phyloP scores from a whole-genome alignment of 495 filamentous ascomycete genomes.

The Pyronema domesticum region DNA sequence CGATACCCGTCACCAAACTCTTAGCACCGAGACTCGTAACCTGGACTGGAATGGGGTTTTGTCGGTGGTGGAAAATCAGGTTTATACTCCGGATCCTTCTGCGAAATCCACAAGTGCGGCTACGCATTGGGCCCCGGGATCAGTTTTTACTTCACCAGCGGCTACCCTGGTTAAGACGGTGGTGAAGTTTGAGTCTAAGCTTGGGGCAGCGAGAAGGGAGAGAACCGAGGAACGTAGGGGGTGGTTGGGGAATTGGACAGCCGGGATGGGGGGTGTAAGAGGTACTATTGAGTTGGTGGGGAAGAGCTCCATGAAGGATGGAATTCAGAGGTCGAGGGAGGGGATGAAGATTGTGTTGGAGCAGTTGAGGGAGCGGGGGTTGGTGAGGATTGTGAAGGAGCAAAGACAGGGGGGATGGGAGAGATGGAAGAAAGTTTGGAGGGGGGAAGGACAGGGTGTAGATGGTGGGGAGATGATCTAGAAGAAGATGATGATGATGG shows the following conservation, averaged over 20 bases:
- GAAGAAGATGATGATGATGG: too few relatives aligned
- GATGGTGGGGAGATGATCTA: background rate
- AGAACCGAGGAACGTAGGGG: slow-evolving; percentile 40
- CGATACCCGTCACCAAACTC: slow-evolving; percentile 76
- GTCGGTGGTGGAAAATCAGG: slow-evolving; percentile 77
- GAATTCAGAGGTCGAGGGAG: slow-evolving; percentile 71
- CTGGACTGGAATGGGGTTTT: slow-evolving; percentile 84
- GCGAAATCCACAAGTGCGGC: slow-evolving; percentile 3
- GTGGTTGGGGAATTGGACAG: slow-evolving; percentile 45
- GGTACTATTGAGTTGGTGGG: slow-evolving; percentile 80
- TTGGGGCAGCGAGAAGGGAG: slow-evolving; percentile 30
- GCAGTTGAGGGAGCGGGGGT: slow-evolving; percentile 60
- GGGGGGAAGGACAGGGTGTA: slow-evolving; percentile 10
- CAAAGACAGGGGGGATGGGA: slow-evolving; percentile 23
- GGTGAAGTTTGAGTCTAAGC: slow-evolving; percentile 66
- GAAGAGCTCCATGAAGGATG: slow-evolving; percentile 61
- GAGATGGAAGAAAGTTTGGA: slow-evolving; percentile 23
- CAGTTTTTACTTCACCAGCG: slow-evolving; percentile 24
- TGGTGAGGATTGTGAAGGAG: slow-evolving; percentile 67
- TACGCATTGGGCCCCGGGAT: background rate
- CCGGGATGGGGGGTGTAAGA: slow-evolving; percentile 60
- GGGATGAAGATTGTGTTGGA: slow-evolving; percentile 92
- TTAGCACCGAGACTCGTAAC: slow-evolving; percentile 67
- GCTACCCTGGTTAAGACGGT: slow-evolving; percentile 67
- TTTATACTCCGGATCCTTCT: slow-evolving; percentile 33